These are phyloP conservation scores for Aureobasidium sp. DNA, from an alignment of 2,329 filamentous ascomycete species.

Conservation along the genomic window DNA sequence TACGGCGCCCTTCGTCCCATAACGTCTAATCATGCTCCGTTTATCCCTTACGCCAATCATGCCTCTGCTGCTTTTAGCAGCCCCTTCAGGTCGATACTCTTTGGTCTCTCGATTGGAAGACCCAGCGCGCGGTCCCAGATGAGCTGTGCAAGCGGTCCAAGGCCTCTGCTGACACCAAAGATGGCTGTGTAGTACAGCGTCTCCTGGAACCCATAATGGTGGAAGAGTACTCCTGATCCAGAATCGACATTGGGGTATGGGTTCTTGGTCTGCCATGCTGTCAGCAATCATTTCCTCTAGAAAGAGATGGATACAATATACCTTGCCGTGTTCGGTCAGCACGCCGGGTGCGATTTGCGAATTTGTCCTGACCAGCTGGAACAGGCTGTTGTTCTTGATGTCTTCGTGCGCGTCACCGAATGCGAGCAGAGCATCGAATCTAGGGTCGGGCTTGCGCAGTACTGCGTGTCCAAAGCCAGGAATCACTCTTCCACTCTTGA, in stretches of 20 bases:
- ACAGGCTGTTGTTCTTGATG: conserved; percentile 81
- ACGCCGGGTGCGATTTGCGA: conserved; percentile 85
- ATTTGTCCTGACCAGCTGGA: conserved; percentile 90
- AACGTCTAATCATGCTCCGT: background rate
- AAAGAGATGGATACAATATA: conserved; percentile 25
- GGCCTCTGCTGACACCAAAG: conserved; percentile 61
- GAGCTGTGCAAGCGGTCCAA: conserved; percentile 87
- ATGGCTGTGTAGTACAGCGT: conserved; percentile 85
- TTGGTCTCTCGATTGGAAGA: conserved; percentile 91
- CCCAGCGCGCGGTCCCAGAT: conserved; percentile 94
- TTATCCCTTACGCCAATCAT: background rate
- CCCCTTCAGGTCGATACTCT: conserved; percentile 91
- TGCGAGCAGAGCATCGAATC: conserved; percentile 94
- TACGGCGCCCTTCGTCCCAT: background rate
- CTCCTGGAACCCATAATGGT: conserved; percentile 97
- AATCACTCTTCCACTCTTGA: conserved; percentile 89
- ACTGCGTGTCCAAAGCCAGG: conserved; percentile 95
- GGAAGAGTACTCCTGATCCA: conserved; percentile 87
- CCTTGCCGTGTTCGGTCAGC: conserved; percentile 87
- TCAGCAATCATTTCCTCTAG: background rate
- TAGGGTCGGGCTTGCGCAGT: conserved; percentile 90
- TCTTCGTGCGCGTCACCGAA: conserved; percentile 80
- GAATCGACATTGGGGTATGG: conserved; percentile 94
- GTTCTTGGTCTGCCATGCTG: conserved; percentile 31
- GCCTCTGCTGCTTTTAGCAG: conserved; percentile 56